These are phyloP conservation scores for Boletellus sp. DNA, from an alignment of 1,284 basidiomycete species.

Conservation along the genomic window DNA sequence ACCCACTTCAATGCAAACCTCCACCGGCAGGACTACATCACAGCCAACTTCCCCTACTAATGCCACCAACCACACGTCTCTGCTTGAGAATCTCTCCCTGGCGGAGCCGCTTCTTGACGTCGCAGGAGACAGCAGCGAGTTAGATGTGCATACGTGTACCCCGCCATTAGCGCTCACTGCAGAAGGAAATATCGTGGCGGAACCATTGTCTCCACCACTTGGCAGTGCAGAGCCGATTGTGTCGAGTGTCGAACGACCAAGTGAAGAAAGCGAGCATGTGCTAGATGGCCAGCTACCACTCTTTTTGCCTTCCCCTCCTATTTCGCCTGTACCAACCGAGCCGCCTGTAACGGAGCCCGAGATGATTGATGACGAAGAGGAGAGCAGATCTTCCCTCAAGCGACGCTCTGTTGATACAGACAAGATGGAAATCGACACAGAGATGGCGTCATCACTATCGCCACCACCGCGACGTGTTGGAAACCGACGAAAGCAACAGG, in stretches of 20 bases:
- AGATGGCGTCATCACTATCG: not conserved
- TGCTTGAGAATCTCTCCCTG: conserved; percentile 22
- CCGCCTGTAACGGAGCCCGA: conserved; percentile 25
- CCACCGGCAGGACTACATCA: conserved; percentile 1
- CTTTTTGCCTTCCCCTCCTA: conserved; percentile 29
- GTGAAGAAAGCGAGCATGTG: conserved; percentile 12
- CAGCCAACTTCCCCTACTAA: conserved; percentile 8
- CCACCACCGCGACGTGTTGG: conserved; percentile 1
- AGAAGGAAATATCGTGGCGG: conserved; percentile 13
- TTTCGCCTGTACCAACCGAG: conserved; percentile 20
- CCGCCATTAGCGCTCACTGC: conserved; percentile 5
- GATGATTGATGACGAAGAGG: conserved; percentile 7
- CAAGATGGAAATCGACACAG: conserved; percentile 7
- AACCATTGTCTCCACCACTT: conserved; percentile 6
- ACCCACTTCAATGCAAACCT: conserved; percentile 9
- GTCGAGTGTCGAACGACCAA: conserved; percentile 8
- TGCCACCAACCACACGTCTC: conserved; percentile 18
- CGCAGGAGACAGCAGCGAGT: not conserved
- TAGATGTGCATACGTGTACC: conserved; percentile 25
- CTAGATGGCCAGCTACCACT: conserved; percentile 24
- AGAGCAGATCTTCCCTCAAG: conserved; percentile 16
- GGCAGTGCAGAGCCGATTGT: conserved; percentile 1
- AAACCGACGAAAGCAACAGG: conserved; percentile 26
- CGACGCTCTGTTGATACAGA: conserved; percentile 18
- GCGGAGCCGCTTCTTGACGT: conserved; percentile 15